Evolutionary conservation across 192 early-diverging fungal genomes (phyloP), one percentile per base, ranked within the genome.

Genomic region (Allomyces javanicus): DNA sequence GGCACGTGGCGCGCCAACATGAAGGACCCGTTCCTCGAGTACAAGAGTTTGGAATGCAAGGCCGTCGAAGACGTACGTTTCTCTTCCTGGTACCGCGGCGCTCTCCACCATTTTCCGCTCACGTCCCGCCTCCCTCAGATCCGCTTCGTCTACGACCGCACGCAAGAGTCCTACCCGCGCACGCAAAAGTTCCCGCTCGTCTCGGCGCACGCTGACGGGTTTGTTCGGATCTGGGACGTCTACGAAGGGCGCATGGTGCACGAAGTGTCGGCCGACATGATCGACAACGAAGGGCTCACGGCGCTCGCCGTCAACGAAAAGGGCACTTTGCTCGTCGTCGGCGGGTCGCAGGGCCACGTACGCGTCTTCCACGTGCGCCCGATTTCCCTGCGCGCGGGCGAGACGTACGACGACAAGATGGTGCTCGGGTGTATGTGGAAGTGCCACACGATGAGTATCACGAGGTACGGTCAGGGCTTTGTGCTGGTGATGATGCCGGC

Each of bases 171-270:
- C 19, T 67, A 40, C 25, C 21, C n/a, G 1, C 67, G 10, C 63
- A 55, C 21, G 23, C 33, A 61, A 71, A 24, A 55, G 24, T 50
- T 70, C 9, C 67, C 69, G 10, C 63, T 70, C n/a, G 62, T 70
- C 10, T 70, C 69, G 10, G 43, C 58, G 10, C 67, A 69, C 65
- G 5, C 77, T 73, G 23, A 83, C 74, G 81, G 81, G 5, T 72
- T 73, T 68, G 61, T 83, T 24, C 62, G 81, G 64, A 70, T 79
- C 61, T 83, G 81, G 81, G 80, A 83, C 69, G 70, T 77, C 1
- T 70, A 73, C 25, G 75, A 82, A 12, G 78, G 75, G 9, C 61
- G 22, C 3, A 71, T 83, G 75, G 63, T 83, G 12, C 74, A 70
- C 63, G 81, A 83, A 69, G 75, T 81, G 40, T 25, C 21, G 23